Conservation (phyloP, 1,139 yeast genomes). For the Yamadazyma mexicana region DNA sequence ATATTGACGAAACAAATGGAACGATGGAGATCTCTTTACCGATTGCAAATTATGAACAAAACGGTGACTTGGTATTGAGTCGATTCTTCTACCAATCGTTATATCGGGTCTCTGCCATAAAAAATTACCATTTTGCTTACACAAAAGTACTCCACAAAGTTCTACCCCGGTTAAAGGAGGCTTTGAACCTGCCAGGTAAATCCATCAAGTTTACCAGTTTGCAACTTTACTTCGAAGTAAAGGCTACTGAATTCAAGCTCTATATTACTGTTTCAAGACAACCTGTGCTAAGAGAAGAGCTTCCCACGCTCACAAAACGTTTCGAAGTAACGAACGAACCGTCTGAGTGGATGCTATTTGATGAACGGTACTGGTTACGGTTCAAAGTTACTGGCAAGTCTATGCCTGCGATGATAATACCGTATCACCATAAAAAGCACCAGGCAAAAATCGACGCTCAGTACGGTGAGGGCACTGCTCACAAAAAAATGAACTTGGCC, state of each 20-base stretch:
- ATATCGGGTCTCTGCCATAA: slow-evolving; percentile 37
- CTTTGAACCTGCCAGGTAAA: slow-evolving; percentile 3
- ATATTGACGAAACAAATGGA: slow-evolving; percentile 11
- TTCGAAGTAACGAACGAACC: slow-evolving; percentile 2
- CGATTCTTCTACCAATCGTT: slow-evolving; percentile 34
- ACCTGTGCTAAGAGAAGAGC: slow-evolving; percentile 23
- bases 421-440: slow-evolving; percentile 22
- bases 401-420: slow-evolving; percentile 15
- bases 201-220: slow-evolving; percentile 17
- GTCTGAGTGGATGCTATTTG: slow-evolving; percentile 34
- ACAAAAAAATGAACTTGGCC: slow-evolving; percentile 6
- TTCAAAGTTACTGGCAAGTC: slow-evolving; percentile 9
- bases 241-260: slow-evolving; percentile 8
- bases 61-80: slow-evolving; percentile 25
- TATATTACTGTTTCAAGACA: slow-evolving; percentile 21
- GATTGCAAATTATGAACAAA: slow-evolving; percentile 1
- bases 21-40: slow-evolving; percentile 3
- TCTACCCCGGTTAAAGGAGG: slow-evolving; percentile 24
- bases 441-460: slow-evolving; percentile 6
- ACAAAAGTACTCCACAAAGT: slow-evolving; percentile 39
- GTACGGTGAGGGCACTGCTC: slow-evolving; percentile 7
- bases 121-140: slow-evolving; percentile 47
- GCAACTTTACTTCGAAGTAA: slow-evolving; percentile 24
- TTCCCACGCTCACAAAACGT: slow-evolving; percentile 7
- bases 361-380: slow-evolving; percentile 37